These are phyloP conservation scores for Fistulinella prunicolor DNA, from an alignment of 768 basidiomycete species.

Conservation along the genomic window DNA sequence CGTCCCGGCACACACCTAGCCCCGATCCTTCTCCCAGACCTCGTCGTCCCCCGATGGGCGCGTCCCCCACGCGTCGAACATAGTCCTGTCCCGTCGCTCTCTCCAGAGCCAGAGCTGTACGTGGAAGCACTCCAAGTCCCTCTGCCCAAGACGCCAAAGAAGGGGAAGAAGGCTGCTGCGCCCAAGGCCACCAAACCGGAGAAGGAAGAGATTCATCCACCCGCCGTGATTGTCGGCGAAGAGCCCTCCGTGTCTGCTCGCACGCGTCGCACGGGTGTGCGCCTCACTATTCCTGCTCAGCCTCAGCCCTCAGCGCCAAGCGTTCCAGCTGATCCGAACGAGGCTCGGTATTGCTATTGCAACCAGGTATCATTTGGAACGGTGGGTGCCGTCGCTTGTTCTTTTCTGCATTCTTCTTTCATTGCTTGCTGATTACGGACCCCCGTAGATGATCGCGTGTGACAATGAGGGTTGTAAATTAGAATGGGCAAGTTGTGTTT, in stretches of 20 bases:
- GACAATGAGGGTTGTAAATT: slow-evolving; percentile 65
- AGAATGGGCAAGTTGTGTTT: slow-evolving; percentile 71
- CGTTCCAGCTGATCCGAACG: slow-evolving; percentile 40
- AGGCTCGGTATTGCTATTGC: slow-evolving; percentile 78
- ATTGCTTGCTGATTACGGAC: neutral
- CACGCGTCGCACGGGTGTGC: slow-evolving; percentile 28
- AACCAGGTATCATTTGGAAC: slow-evolving; percentile 77
- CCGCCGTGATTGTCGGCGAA: slow-evolving; percentile 5
- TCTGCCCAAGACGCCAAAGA: slow-evolving; percentile 19
- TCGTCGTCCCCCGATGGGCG: slow-evolving; percentile 53
- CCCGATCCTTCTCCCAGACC: slow-evolving; percentile 58
- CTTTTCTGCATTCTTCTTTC: neutral
- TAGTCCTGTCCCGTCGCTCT: slow-evolving; percentile 41
- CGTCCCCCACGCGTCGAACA: slow-evolving; percentile 42
- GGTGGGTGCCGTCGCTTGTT: slow-evolving; percentile 39
- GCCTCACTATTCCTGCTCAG: slow-evolving; percentile 36
- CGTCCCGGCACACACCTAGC: slow-evolving; percentile 53
- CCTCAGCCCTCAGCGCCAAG: slow-evolving; percentile 14
- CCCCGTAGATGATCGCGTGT: slow-evolving; percentile 80
- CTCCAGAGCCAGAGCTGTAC: slow-evolving; percentile 27
- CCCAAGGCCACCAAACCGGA: slow-evolving; percentile 15
- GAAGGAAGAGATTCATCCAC: slow-evolving; percentile 14
- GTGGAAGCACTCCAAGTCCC: slow-evolving; percentile 9
- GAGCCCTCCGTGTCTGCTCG: slow-evolving; percentile 12
- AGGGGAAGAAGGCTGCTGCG: slow-evolving; percentile 21